Base-by-base conservation (phyloP, 2,329 filamentous ascomycete genomes). In the Fusarium sp. region DNA sequence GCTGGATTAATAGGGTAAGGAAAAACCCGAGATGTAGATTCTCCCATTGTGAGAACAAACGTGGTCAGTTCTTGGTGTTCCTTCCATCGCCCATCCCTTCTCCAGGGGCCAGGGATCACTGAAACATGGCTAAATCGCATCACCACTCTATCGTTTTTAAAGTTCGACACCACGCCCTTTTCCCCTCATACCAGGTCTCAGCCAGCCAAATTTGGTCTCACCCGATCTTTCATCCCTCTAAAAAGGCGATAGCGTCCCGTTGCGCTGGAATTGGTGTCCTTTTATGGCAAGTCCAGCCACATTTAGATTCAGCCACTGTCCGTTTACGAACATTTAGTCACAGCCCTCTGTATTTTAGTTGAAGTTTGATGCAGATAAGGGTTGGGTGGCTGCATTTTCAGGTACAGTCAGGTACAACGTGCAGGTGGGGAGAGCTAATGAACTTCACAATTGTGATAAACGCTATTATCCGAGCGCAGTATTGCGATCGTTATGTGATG, bases 391-490 rank as follows among this genome's bases (percentile, higher is more conserved):
- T 16, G n/a, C 8, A 43, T 40, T 24, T 46, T 27, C 29, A 52
- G 53, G 46, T 18, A 47, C 40, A 30, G 40, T 10, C 41, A 52
- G 51, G 32, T 2, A 52, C 46, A 1, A 18, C 44, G 25, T 6
- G 47, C 46, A 1, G 10, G 54, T 60, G 61, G 41, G 47, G 53
- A 24, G 41, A 34, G 13, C 27, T 29, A 27, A 22, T 34, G 61
- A 22, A 45, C 47, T 61, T 66, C 63, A 8, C 16, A 66, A 66
- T 66, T 24, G 48, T 25, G 8, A 22, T 16, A 8, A 20, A 18
- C 22, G 16, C 18, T 9, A 25, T 41, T 24, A 30, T 38, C 30
- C 20, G 18, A 34, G 18, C 6, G 5, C 16, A 2, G 16, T 12
- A 38, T 27, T 48, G 5, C 8, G 15, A 15, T 57, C 54, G 16